Evolutionary conservation across 352 stramenopile species (phyloP).

Genomic region (Globisporangium cystogenes): DNA sequence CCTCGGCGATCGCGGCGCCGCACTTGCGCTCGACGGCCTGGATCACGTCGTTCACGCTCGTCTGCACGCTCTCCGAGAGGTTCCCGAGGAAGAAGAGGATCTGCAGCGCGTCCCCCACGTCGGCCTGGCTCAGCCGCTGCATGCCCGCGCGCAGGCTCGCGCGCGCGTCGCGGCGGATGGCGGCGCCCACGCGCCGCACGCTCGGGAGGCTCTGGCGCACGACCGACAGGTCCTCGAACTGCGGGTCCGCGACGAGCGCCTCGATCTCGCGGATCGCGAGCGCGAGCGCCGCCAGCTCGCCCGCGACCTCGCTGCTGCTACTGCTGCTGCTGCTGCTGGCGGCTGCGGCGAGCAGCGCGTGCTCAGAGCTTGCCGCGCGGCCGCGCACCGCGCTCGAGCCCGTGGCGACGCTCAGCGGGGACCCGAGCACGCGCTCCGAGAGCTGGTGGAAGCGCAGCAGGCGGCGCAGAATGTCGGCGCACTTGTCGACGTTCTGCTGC

Average conservation of each 20-base stretch:
- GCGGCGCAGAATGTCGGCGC: constrained; percentile 58
- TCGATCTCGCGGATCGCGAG: constrained; percentile 78
- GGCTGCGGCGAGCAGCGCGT: neutral
- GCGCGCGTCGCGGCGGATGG: constrained; percentile 51
- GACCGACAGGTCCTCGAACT: constrained; percentile 63
- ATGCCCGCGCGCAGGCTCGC: constrained; percentile 41
- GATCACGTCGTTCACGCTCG: constrained; percentile 77
- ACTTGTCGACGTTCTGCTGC: constrained; percentile 76
- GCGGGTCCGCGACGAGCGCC: constrained; percentile 33
- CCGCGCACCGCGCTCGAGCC: neutral
- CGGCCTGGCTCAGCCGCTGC: constrained; percentile 50
- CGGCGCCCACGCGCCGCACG: constrained; percentile 34
- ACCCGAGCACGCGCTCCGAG: constrained; percentile 38
- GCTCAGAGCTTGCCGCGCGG: constrained; percentile 6
- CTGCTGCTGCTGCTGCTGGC: neutral
- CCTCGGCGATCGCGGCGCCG: constrained; percentile 46
- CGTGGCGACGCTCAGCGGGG: constrained; percentile 30
- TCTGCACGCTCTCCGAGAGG: constrained; percentile 57
- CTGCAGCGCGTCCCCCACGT: constrained; percentile 73
- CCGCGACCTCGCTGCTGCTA: constrained; percentile 11
- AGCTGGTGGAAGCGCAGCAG: constrained; percentile 79
- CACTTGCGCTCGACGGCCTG: constrained; percentile 75
- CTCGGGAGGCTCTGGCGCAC: constrained; percentile 50
- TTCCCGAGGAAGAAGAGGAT: constrained; percentile 75
- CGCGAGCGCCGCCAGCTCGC: constrained; percentile 52